Base-by-base conservation (phyloP, 208 protist genomes). In the Leishmania arabica region DNA sequence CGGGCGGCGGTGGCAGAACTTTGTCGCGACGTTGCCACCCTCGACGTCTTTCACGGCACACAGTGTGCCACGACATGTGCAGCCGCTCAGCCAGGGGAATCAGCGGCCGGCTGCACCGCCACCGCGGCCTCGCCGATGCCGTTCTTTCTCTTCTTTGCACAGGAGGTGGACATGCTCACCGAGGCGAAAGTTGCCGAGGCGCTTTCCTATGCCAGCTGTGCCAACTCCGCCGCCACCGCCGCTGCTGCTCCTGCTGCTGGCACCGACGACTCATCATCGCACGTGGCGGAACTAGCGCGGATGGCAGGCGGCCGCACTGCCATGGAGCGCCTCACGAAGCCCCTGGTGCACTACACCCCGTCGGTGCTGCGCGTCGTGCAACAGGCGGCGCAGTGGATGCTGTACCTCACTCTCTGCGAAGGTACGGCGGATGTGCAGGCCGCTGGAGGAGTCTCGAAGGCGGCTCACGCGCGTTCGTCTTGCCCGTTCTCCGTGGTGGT, bases 401-500 rank as follows among this genome's bases (percentile, higher is more conserved):
- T 93, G 19, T 89, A 88, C 70, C 77, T 91, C 45, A 71, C 84
- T 24, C 80, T 95, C 21, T 93, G 89, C 78, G 91, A 95, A 77
- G 90, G 88, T 2, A 86, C 66, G 40, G 54, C 49, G 7, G 85
- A 86, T 34, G 54, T 75, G 40, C 56, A 60, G 53, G 45, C 51
- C 19, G 31, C 34, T 13, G 51, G 34, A 62, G 34, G 53, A 17
- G 53, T 17, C 51, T 7, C 72, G 31, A 49, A 42, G 47, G 42
- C 47, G 13, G n/a, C 6, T 53, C 71, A 27, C 49, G 4, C 3
- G 68, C 8, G 13, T 51, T 27, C 68, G 27, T 27, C 42, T 51
- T 15, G 1, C 7, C 27, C n/a, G 37, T 21, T 34, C 13, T 31
- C 66, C 42, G 27, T 9, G 5, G 42, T 51, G 17, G 51, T 51